phyloP scores from a whole-genome alignment of 148 eudicot genomes.

The Euryodendron excelsum region DNA sequence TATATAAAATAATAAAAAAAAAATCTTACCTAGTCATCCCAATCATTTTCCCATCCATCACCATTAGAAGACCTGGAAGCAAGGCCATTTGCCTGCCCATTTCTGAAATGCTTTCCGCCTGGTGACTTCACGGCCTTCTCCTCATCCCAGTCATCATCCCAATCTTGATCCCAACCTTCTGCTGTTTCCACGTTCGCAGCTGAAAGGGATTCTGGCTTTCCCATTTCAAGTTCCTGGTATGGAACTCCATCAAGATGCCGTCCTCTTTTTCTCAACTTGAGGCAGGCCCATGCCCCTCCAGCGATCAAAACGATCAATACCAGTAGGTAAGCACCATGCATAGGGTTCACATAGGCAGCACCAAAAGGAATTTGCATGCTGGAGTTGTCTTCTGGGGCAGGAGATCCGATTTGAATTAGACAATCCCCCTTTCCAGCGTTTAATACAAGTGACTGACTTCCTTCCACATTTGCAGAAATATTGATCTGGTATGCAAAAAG shows the following conservation, averaged over 20 bases:
- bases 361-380: not conserved
- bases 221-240: slow-evolving; percentile 42
- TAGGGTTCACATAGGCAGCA: slow-evolving; percentile 19
- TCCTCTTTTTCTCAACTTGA: slow-evolving; percentile 14
- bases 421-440: slow-evolving; percentile 25
- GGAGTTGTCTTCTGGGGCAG: not conserved
- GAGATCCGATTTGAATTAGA: slow-evolving; percentile 13
- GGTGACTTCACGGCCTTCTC: slow-evolving; percentile 30
- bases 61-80: slow-evolving; percentile 11
- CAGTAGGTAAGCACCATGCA: slow-evolving; percentile 24
- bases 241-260: slow-evolving; percentile 33
- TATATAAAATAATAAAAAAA: not conserved
- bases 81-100: slow-evolving; percentile 19
- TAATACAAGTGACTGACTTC: slow-evolving; percentile 21
- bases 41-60: slow-evolving; percentile 21
- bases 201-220: slow-evolving; percentile 2
- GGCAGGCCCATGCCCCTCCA: slow-evolving; percentile 25
- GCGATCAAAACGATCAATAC: slow-evolving; percentile 9
- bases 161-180: slow-evolving; percentile 32
- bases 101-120: not conserved
- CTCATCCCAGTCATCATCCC: slow-evolving; percentile 44
- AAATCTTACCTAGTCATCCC: slow-evolving; percentile 22
- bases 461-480: slow-evolving; percentile 12
- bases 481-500: slow-evolving; percentile 20
- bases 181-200: slow-evolving; percentile 12